phyloP scores from a whole-genome alignment of 805 yeast species.

The Metschnikowia bowlesiae region DNA sequence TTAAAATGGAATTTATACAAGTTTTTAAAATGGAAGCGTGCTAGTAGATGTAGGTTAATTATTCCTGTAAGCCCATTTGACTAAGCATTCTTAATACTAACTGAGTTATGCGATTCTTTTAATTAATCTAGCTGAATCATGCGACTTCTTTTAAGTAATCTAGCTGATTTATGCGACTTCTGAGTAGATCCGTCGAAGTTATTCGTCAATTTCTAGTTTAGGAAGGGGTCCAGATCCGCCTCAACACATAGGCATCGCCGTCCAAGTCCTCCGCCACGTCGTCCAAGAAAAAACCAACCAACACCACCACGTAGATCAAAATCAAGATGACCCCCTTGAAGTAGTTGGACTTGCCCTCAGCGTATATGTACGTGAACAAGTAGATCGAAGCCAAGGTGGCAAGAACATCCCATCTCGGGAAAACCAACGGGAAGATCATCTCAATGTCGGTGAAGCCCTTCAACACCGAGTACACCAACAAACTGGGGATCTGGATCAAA shows the following conservation, averaged over 20 bases:
- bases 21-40: not conserved
- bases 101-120: too few relatives aligned
- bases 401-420: constrained; percentile 93
- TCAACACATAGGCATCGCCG: not conserved
- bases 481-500: constrained; percentile 84
- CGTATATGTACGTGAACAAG: constrained; percentile 86
- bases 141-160: too few relatives aligned
- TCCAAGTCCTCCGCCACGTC: constrained; percentile 30
- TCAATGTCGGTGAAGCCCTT: constrained; percentile 38
- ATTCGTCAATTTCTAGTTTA: too few relatives aligned
- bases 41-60: too few relatives aligned
- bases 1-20: not conserved
- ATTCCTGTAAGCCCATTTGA: too few relatives aligned
- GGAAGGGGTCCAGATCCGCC: not conserved
- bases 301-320: constrained; percentile 67
- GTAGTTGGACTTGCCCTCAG: constrained; percentile 94
- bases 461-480: constrained; percentile 68
- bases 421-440: constrained; percentile 72
- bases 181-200: too few relatives aligned
- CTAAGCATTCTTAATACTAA: too few relatives aligned
- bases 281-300: constrained; percentile 76
- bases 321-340: constrained; percentile 91
- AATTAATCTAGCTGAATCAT: too few relatives aligned
- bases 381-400: constrained; percentile 83
- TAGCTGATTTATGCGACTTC: too few relatives aligned